phyloP scores from a whole-genome alignment of 2,329 filamentous ascomycete species.

The Paracamarosporium sp. region DNA sequence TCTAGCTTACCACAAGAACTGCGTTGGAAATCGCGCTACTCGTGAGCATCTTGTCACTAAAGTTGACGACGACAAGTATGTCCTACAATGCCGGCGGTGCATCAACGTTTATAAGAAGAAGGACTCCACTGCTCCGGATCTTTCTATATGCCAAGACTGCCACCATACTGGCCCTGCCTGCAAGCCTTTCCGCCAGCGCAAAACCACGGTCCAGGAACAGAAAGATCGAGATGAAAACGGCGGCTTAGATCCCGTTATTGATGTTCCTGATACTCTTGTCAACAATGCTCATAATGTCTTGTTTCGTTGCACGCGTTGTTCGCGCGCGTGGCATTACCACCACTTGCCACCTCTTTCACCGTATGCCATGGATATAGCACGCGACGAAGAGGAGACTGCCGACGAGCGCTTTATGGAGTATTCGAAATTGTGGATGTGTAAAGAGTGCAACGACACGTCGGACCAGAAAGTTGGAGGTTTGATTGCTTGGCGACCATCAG shows the following conservation, averaged over 20 bases:
- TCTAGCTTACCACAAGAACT: slow-evolving; percentile 80
- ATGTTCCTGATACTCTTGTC: slow-evolving; percentile 67
- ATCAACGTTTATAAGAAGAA: slow-evolving; percentile 72
- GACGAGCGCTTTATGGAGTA: slow-evolving; percentile 75
- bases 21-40: slow-evolving; percentile 74
- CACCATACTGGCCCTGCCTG: slow-evolving; percentile 71
- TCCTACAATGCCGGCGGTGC: slow-evolving; percentile 89
- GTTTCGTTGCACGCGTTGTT: slow-evolving; percentile 82
- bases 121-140: slow-evolving; percentile 71
- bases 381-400: slow-evolving; percentile 58
- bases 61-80: slow-evolving; percentile 74
- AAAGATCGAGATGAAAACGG: slow-evolving; percentile 79
- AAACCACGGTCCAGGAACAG: slow-evolving; percentile 82
- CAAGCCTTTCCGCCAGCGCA: slow-evolving; percentile 73
- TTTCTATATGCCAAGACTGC: slow-evolving; percentile 76
- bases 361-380: slow-evolving; percentile 51
- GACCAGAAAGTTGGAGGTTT: slow-evolving; percentile 73
- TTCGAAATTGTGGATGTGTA: slow-evolving; percentile 77
- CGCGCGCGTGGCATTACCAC: slow-evolving; percentile 80
- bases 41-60: slow-evolving; percentile 94
- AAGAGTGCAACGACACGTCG: slow-evolving; percentile 71
- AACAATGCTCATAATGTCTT: slow-evolving; percentile 80
- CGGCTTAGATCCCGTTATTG: slow-evolving; percentile 76
- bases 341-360: slow-evolving; percentile 70
- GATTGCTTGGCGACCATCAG: slow-evolving; percentile 83